These are phyloP conservation scores for Nematodospora valgi DNA, from an alignment of 805 yeast genomes.

Conservation along the genomic window DNA sequence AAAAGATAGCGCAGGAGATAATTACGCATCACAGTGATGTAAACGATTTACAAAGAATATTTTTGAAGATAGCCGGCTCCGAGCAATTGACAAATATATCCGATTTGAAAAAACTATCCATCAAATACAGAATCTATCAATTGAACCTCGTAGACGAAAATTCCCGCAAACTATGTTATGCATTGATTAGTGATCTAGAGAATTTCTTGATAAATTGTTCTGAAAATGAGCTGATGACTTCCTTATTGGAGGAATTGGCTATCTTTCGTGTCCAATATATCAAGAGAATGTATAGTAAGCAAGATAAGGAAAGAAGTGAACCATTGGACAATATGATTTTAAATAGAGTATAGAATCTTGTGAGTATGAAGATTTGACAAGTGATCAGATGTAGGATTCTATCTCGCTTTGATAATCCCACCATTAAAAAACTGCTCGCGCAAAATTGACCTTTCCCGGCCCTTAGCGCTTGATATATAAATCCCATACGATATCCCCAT, in stretches of 20 bases:
- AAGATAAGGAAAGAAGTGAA: background rate
- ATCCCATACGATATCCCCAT: no score
- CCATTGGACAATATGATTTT: slow-evolving; percentile 1
- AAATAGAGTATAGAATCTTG: background rate
- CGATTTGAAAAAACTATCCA: slow-evolving; percentile 28
- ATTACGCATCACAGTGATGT: slow-evolving; percentile 14
- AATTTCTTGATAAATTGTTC: background rate
- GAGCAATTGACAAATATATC: slow-evolving; percentile 16
- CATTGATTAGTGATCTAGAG: slow-evolving; percentile 14
- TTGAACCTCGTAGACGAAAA: slow-evolving; percentile 19
- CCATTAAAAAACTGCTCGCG: no score
- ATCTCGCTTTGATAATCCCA: slow-evolving; percentile 1
- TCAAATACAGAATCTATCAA: slow-evolving; percentile 25
- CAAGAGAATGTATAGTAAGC: slow-evolving; percentile 1
- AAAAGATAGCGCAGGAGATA: slow-evolving; percentile 14
- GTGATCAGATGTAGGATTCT: no score
- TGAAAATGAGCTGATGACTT: background rate
- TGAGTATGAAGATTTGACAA: no score
- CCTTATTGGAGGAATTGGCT: slow-evolving; percentile 1
- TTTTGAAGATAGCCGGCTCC: slow-evolving; percentile 20
- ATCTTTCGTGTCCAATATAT: slow-evolving; percentile 2
- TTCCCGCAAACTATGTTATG: slow-evolving; percentile 25
- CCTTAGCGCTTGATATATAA: no score
- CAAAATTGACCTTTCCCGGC: no score
- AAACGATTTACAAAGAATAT: slow-evolving; percentile 21